Conservation (phyloP, 805 yeast species). For the Nematodospora valgi region DNA sequence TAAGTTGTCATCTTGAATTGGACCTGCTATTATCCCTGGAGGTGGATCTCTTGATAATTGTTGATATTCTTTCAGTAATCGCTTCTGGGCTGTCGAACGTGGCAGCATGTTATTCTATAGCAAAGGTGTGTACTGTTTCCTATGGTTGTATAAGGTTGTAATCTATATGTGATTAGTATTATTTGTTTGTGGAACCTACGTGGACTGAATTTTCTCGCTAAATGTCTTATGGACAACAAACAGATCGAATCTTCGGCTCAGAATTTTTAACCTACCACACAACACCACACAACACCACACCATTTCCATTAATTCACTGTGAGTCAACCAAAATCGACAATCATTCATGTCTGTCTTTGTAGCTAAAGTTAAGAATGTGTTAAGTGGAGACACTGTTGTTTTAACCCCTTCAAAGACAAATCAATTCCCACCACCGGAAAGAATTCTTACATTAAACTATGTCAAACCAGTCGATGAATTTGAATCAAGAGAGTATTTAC, state of each 20-base stretch:
- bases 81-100: constrained; percentile 72
- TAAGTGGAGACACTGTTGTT: constrained; percentile 69
- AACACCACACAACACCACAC: too few species aligned
- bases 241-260: too few species aligned
- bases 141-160: too few species aligned
- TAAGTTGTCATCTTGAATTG: constrained; percentile 68
- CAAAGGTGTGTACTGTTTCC: too few species aligned
- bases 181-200: too few species aligned
- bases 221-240: too few species aligned
- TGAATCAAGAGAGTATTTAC: constrained; percentile 58
- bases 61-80: constrained; percentile 85
- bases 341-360: constrained; percentile 16
- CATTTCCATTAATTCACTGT: neutral
- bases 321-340: too few species aligned
- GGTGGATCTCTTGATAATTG: constrained; percentile 85
- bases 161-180: too few species aligned
- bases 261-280: too few species aligned
- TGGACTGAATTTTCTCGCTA: too few species aligned
- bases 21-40: constrained; percentile 95
- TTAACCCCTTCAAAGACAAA: constrained; percentile 47
- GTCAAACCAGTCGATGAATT: constrained; percentile 54
- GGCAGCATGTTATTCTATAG: too few species aligned
- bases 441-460: constrained; percentile 61
- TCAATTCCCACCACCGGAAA: constrained; percentile 49
- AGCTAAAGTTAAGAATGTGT: constrained; percentile 68